Conservation (phyloP, 345 rosid species). For the Bruguiera parviflora region DNA sequence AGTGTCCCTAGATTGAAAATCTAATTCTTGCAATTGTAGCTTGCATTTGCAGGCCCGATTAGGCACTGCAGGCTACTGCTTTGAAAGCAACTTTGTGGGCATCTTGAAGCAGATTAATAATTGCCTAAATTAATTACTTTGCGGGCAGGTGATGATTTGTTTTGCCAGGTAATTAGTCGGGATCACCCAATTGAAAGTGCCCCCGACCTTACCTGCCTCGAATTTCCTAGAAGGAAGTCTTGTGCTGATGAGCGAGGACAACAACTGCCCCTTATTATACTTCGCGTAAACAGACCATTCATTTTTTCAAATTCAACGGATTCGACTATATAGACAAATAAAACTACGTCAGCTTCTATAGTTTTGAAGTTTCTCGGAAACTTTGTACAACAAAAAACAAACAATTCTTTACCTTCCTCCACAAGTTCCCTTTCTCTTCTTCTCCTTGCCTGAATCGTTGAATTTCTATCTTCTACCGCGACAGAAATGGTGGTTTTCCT, state of each 20-base stretch:
- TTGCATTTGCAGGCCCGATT: no score
- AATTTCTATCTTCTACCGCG: not conserved
- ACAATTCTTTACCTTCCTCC: not conserved
- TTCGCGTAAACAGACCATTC: slow-evolving; percentile 7
- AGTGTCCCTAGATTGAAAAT: no score
- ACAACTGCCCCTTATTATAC: slow-evolving; percentile 14
- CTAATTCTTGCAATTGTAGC: no score
- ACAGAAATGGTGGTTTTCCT: slow-evolving; percentile 25
- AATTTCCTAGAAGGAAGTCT: slow-evolving; percentile 10
- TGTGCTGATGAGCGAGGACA: slow-evolving; percentile 19
- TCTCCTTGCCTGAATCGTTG: not conserved
- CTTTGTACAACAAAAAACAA: not conserved
- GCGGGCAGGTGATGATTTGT: not conserved
- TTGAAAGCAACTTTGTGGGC: no score
- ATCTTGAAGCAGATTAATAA: no score
- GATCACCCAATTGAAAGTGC: slow-evolving; percentile 1
- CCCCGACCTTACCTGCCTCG: not conserved
- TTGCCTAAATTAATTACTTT: no score
- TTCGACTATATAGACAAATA: slow-evolving; percentile 8
- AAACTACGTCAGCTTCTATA: not conserved
- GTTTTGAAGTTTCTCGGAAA: not conserved
- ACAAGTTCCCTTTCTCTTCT: slow-evolving; percentile 10
- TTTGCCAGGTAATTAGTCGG: slow-evolving; percentile 7
- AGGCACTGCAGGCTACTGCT: no score
- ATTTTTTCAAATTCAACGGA: slow-evolving; percentile 6